Percentiles rank a stretch among this genome's conserved stretches.
These are phyloP conservation scores for Fusarium sp. DNA, from an alignment of 2,329 filamentous ascomycete genomes.

Conservation along the genomic window DNA sequence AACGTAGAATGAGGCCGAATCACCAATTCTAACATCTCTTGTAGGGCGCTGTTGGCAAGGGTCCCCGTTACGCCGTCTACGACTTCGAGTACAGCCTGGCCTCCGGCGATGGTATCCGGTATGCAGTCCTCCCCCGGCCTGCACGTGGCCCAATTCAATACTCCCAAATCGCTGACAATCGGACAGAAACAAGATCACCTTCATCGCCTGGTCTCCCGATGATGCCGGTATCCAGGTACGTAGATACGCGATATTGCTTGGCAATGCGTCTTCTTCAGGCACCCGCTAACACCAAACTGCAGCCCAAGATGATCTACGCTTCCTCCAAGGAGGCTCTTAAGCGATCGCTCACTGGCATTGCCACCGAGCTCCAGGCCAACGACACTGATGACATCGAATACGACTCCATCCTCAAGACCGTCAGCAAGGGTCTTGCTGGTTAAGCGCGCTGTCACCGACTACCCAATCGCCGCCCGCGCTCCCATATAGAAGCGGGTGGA, in stretches of 20 bases:
- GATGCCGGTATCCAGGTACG: constrained; percentile 81
- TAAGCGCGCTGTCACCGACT: constrained; percentile 47
- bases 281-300: constrained; percentile 23
- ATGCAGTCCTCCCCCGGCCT: constrained; percentile 42
- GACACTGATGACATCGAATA: constrained; percentile 85
- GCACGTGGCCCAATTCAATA: constrained; percentile 1
- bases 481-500: constrained; percentile 36
- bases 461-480: constrained; percentile 16
- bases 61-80: constrained; percentile 85
- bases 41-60: constrained; percentile 69
- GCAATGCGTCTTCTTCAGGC: constrained; percentile 57
- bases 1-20: background rate
- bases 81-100: constrained; percentile 82
- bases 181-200: constrained; percentile 78
- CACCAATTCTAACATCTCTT: constrained; percentile 20
- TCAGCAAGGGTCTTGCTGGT: constrained; percentile 70
- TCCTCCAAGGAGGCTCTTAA: constrained; percentile 89
- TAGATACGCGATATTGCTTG: constrained; percentile 69
- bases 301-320: constrained; percentile 92
- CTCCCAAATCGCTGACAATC: constrained; percentile 31
- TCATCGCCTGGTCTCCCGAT: constrained; percentile 84
- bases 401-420: constrained; percentile 73
- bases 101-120: constrained; percentile 78
- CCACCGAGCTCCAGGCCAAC: constrained; percentile 84
- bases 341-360: constrained; percentile 79